These are phyloP conservation scores for Ilex aquifolium DNA, from an alignment of 257 asterid species.

Conservation along the genomic window DNA sequence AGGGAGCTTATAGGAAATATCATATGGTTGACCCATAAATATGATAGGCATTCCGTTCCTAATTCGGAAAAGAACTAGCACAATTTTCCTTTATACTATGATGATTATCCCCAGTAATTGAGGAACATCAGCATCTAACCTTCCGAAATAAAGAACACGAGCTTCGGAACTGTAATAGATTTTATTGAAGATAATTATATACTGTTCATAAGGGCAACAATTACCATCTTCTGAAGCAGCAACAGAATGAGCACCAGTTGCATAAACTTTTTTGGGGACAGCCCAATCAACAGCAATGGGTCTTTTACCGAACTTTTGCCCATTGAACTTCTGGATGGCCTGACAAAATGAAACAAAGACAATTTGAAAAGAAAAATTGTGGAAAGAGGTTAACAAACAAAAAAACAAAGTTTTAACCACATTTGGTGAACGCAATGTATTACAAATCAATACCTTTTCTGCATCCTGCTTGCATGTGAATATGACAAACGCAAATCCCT, in stretches of 20 bases:
- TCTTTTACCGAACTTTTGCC: conserved; percentile 63
- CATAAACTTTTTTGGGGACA: conserved; percentile 65
- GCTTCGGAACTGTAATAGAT: too few relatives aligned
- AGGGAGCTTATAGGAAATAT: too few relatives aligned
- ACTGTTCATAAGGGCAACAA: background rate
- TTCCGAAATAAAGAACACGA: too few relatives aligned
- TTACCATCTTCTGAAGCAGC: conserved; percentile 52
- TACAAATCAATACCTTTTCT: conserved; percentile 47
- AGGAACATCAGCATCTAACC: too few relatives aligned
- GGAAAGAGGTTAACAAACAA: background rate
- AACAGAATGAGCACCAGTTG: conserved; percentile 44
- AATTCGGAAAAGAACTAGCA: too few relatives aligned
- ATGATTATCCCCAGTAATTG: too few relatives aligned
- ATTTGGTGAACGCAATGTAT: background rate
- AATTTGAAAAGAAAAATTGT: background rate
- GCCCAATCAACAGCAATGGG: conserved; percentile 98
- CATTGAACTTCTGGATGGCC: conserved; percentile 79
- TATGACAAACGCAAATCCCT: conserved; percentile 93
- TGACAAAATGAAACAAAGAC: conserved; percentile 20
- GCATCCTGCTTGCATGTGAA: conserved; percentile 86
- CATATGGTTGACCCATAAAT: too few relatives aligned
- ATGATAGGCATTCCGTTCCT: too few relatives aligned
- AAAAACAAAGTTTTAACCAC: conserved; percentile 2
- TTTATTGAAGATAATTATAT: background rate
- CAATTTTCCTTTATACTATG: too few relatives aligned